Base-by-base conservation (phyloP, 108 stramenopile genomes). In the Cyclotella atomus region DNA sequence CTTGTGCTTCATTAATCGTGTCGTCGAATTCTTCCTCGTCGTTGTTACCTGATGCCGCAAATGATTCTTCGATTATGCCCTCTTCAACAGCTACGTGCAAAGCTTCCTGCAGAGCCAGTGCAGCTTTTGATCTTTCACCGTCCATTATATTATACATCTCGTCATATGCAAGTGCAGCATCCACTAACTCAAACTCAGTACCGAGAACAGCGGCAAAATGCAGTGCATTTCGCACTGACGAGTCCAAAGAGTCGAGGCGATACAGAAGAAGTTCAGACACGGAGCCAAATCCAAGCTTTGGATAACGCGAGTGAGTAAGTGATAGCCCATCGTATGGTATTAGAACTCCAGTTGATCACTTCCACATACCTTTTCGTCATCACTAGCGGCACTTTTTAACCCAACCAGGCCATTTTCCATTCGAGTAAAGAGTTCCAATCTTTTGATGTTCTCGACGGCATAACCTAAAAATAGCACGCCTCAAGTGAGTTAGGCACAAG, bases 201-300 rank as follows among this genome's bases (percentile, higher is more conserved):
- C 90, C 90, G 2, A 91, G 61, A 24, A 86, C 77, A 20, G 84
- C 87, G n/a, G 79, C 79, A 67, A 91, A 62, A 63, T 88, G 86
- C 43, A 91, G 73, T 6, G 65, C 59, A n/a, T 60, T 74, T 46
- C 90, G 62, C 3, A 83, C 79, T 19, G 71, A 57, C 30, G 86
- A 59, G 46, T 84, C 87, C 44, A 91, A 77, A 24, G 83, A 44
- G 64, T 91, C 90, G 21, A 91, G 25, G 24, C 87, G 72, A 14
- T 87, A 86, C 21, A 91, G 71, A 16, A 88, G 70, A 0, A 91
- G 30, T 53, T 91, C 90, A 36, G 56, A 68, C 19, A 83, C 69
- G 46, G 77, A 79, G 17, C 72, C 76, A 47, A 82, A 77, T 12
- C 44, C 54, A 52, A 72, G 3, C 50, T 74, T 24, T 17, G 27